These are phyloP conservation scores for Austroboletus olivaceoglutinosus DNA, from an alignment of 1,284 basidiomycete genomes.

Conservation along the genomic window DNA sequence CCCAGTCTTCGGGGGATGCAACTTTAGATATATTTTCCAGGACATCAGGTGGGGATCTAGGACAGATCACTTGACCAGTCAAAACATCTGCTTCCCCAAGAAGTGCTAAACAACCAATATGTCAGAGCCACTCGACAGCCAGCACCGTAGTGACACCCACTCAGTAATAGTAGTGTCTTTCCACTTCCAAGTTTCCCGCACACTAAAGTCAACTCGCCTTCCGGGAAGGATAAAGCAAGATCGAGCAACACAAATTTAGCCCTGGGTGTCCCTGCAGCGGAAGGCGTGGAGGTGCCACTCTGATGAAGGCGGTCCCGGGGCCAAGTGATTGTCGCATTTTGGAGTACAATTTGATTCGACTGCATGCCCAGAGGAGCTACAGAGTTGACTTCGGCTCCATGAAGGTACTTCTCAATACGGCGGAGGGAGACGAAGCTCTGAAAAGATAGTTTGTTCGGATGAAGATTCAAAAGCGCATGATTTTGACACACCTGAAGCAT, in stretches of 20 bases:
- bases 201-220: conserved; percentile 73
- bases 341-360: conserved; percentile 64
- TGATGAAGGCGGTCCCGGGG: conserved; percentile 64
- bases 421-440: conserved; percentile 81
- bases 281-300: conserved; percentile 48
- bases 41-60: conserved; percentile 79
- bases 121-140: conserved; percentile 5
- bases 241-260: conserved; percentile 83
- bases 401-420: conserved; percentile 88
- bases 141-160: conserved; percentile 36
- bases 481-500: conserved; percentile 62
- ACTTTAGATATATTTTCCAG: conserved; percentile 55
- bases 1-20: conserved; percentile 62
- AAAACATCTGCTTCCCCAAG: conserved; percentile 89
- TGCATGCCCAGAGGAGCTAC: conserved; percentile 59
- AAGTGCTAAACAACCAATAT: conserved; percentile 49
- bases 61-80: conserved; percentile 76
- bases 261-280: conserved; percentile 68
- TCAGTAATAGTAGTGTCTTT: conserved; percentile 77
- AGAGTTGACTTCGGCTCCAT: conserved; percentile 63
- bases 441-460: conserved; percentile 2
- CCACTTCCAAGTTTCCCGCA: conserved; percentile 83
- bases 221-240: conserved; percentile 75
- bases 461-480: neutral
- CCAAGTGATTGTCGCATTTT: conserved; percentile 88